Evolutionary conservation across 352 stramenopile species (phyloP), one percentile per base, ranked within the genome.

Genomic region (Pythium scleroteichum): DNA sequence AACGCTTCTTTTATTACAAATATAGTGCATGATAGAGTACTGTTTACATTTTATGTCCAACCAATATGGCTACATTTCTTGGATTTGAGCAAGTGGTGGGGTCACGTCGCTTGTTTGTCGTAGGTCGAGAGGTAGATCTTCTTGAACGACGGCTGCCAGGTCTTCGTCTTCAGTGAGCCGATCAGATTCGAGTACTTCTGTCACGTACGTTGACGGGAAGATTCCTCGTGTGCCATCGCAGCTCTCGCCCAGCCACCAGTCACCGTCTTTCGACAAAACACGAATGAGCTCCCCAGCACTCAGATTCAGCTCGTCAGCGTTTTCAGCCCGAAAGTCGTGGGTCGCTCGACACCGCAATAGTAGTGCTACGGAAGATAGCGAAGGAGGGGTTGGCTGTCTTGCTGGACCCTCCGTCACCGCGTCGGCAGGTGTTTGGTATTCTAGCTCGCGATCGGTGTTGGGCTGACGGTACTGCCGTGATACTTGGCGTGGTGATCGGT

Each of bases 221-320:
- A 89, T 79, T 27, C 81, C 81, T 2, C 76, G 66, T 17, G 66
- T 73, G 22, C 79, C 81, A 51, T 89, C 77, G 46, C 81, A 91
- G 16, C 60, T 74, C 54, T 91, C 81, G 1, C 79, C 81, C 1
- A 74, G 19, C 81, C 81, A 88, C 81, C 81, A 89, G 24, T 88
- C 79, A 16, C 57, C 66, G 24, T 62, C 72, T 33, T 69, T 76
- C 3, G 76, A 76, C 12, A 89, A 49, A 35, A 89, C 68, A 14
- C 77, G 78, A 29, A 91, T 54, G 14, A 91, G 60, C 41, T 91
- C 81, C 6, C 74, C 77, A 17, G 55, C 61, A 19, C 63, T 67
- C 4, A 91, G 56, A 54, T 58, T 80, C 33, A 91, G 64, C 40
- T 89, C 79, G 32, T 88, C 79, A 2, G 60, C 20, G 24, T 77